phyloP scores from a whole-genome alignment of 129 eudicot species.

The Flaveria robusta region DNA sequence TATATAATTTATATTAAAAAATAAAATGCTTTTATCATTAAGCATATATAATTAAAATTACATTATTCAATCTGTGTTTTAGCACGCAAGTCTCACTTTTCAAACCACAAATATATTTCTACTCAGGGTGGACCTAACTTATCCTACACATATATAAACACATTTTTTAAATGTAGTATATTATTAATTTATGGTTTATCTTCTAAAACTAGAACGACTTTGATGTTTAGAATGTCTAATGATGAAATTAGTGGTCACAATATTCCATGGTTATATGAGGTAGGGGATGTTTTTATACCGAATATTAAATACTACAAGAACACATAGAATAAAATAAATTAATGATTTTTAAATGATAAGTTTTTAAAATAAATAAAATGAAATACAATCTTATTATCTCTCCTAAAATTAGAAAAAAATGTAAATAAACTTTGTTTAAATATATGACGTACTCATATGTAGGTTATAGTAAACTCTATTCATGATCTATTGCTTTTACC shows the following conservation, averaged over 20 bases:
- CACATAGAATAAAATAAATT: no score
- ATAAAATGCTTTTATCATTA: neutral
- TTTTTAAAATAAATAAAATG: no score
- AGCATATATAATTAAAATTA: neutral
- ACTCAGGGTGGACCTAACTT: neutral
- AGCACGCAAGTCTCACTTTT: constrained; percentile 16
- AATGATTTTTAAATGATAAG: no score
- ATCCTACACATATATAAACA: neutral
- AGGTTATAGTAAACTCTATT: no score
- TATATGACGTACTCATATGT: no score
- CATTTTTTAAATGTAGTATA: neutral
- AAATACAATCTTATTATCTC: no score
- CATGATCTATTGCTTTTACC: no score
- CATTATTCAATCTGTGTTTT: neutral
- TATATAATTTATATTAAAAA: no score
- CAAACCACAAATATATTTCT: neutral
- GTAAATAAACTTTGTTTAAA: no score
- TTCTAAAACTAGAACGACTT: neutral
- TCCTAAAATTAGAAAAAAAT: no score
- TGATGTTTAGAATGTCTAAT: neutral
- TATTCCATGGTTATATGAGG: neutral
- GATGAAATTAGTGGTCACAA: neutral
- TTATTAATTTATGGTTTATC: neutral
- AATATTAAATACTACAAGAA: no score
- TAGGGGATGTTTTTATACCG: neutral